phyloP scores from a whole-genome alignment of 805 yeast genomes.

The Schwanniomyces vanrijiae region DNA sequence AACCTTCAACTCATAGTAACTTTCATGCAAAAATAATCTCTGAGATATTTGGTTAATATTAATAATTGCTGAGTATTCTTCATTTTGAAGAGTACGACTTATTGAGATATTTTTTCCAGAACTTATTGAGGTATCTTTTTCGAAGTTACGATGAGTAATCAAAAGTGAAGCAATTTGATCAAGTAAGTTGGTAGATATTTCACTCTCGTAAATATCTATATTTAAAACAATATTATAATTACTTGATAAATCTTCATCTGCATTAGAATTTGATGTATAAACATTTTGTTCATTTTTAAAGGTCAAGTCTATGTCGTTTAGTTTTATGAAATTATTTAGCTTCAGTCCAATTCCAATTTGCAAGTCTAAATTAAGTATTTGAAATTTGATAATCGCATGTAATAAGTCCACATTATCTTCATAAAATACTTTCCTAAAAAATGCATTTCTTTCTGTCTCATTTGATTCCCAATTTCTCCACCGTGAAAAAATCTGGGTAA shows the following conservation, averaged over 20 bases:
- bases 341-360: not conserved
- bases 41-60: constrained; percentile 1
- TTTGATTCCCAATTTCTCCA: constrained; percentile 95
- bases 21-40: not conserved
- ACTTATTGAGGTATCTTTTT: not conserved
- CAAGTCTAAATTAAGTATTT: not conserved
- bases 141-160: not conserved
- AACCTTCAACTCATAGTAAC: not conserved
- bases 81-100: not conserved
- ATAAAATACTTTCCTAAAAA: constrained; percentile 16
- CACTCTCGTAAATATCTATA: constrained; percentile 17
- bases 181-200: constrained; percentile 15
- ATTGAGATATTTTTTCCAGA: not conserved
- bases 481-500: constrained; percentile 57
- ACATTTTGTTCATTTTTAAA: not conserved
- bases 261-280: not conserved
- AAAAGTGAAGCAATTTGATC: not conserved
- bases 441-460: constrained; percentile 15
- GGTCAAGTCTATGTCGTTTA: not conserved
- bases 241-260: not conserved
- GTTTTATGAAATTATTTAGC: not conserved
- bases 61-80: not conserved
- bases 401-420: not conserved
- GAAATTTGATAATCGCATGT: not conserved
- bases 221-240: constrained; percentile 10